phyloP scores from a whole-genome alignment of 441 rosid species.

The Brassica balearica region DNA sequence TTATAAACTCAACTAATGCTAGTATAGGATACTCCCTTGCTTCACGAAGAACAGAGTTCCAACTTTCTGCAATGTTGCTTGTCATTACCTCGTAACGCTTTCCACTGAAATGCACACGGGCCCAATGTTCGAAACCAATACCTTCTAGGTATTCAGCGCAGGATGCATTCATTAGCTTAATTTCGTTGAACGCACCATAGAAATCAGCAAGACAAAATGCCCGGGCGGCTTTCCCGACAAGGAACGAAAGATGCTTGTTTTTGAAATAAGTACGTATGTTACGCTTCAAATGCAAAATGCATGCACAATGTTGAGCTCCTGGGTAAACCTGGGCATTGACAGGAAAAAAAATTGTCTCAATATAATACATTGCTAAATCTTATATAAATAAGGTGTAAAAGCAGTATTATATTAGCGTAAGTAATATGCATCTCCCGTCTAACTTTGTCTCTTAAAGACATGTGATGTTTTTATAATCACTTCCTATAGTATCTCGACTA shows the following conservation, averaged over 20 bases:
- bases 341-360: too few relatives aligned
- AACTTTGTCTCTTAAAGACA: too few relatives aligned
- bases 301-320: not conserved
- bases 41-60: not conserved
- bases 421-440: too few relatives aligned
- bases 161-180: not conserved
- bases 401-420: too few relatives aligned
- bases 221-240: not conserved
- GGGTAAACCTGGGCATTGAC: too few relatives aligned
- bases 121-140: not conserved
- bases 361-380: too few relatives aligned
- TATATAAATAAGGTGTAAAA: too few relatives aligned
- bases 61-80: not conserved
- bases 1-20: not conserved
- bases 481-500: too few relatives aligned
- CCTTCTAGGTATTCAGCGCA: not conserved
- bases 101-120: not conserved
- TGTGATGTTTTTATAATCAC: too few relatives aligned
- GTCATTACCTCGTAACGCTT: not conserved
- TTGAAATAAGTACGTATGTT: not conserved
- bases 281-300: not conserved
- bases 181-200: not conserved
- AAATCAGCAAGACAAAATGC: not conserved
- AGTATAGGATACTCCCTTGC: not conserved
- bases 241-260: not conserved